A percentile compares a stretch with the other conserved stretches of the same genome.
These are phyloP conservation scores for Erodium texanum DNA, from an alignment of 441 rosid species.

Conservation along the genomic window DNA sequence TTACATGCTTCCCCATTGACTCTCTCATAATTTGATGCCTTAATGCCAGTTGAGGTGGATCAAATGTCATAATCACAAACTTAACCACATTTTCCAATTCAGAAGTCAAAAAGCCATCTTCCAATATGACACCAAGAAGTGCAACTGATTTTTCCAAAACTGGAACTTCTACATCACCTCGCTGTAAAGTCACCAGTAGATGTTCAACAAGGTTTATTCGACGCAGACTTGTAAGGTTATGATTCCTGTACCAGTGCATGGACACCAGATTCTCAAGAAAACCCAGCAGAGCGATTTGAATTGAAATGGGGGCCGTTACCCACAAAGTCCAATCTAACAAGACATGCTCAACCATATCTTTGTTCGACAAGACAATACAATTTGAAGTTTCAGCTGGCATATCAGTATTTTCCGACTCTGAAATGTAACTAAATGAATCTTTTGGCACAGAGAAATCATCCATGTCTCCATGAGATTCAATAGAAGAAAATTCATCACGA, in stretches of 20 bases:
- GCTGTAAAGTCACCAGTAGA: constrained; percentile 88
- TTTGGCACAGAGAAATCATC: constrained; percentile 89
- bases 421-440: constrained; percentile 89
- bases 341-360: constrained; percentile 99
- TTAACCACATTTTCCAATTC: constrained; percentile 97
- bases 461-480: constrained; percentile 93
- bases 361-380: constrained; percentile 93
- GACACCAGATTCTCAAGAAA: constrained; percentile 99
- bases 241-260: constrained; percentile 99
- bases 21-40: constrained; percentile 64
- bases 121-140: constrained; percentile 94
- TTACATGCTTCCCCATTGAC: constrained; percentile 96
- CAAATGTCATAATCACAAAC: constrained; percentile 97
- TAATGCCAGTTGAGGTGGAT: constrained; percentile 87
- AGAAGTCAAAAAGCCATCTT: constrained; percentile 93
- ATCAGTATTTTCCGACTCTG: constrained; percentile 87
- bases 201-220: constrained; percentile 96
- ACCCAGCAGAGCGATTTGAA: constrained; percentile 87
- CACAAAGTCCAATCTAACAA: constrained; percentile 99
- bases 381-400: constrained; percentile 82
- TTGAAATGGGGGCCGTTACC: constrained; percentile 85
- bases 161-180: constrained; percentile 99
- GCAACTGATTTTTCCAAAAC: constrained; percentile 96
- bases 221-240: constrained; percentile 91
- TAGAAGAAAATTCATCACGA: constrained; percentile 77